phyloP scores from a whole-genome alignment of 768 basidiomycete species.

The Lactarius hengduanensis region DNA sequence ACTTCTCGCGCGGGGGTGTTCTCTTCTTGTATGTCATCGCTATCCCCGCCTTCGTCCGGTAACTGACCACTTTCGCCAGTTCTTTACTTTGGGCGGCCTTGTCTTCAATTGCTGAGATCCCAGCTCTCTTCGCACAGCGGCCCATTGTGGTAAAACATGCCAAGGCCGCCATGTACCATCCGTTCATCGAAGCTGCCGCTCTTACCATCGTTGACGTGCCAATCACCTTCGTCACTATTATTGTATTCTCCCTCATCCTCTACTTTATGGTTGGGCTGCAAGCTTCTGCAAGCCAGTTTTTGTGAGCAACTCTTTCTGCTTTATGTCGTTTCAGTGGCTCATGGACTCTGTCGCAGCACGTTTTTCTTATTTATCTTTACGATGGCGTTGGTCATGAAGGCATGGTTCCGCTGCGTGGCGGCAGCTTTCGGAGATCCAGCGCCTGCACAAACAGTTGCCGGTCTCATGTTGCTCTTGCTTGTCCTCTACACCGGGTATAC shows the following conservation, averaged over 20 bases:
- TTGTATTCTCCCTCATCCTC: conserved; percentile 48
- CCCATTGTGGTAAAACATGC: conserved; percentile 58
- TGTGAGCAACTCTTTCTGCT: conserved; percentile 43
- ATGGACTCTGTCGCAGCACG: conserved; percentile 40
- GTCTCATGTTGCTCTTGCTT: conserved; percentile 49
- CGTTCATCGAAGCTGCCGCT: conserved; percentile 53
- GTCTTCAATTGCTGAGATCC: conserved; percentile 62
- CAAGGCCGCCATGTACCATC: conserved; percentile 61
- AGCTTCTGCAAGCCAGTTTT: conserved; percentile 56
- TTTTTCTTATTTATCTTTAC: conserved; percentile 58
- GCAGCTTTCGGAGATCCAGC: conserved; percentile 58
- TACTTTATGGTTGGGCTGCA: conserved; percentile 66
- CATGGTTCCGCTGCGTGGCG: conserved; percentile 69
- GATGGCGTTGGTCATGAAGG: conserved; percentile 66
- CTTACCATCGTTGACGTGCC: conserved; percentile 62
- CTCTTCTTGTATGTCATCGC: conserved; percentile 61
- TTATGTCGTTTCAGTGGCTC: not conserved
- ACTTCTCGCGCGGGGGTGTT: conserved; percentile 75
- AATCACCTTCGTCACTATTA: conserved; percentile 48
- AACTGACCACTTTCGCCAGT: conserved; percentile 34
- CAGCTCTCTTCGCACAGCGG: conserved; percentile 53
- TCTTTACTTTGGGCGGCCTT: conserved; percentile 59
- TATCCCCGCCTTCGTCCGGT: no score
- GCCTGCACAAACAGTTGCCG: conserved; percentile 60
- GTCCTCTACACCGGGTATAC: conserved; percentile 59